phyloP scores from a whole-genome alignment of 75 land plant genomes.

The Picea sitchensis region DNA sequence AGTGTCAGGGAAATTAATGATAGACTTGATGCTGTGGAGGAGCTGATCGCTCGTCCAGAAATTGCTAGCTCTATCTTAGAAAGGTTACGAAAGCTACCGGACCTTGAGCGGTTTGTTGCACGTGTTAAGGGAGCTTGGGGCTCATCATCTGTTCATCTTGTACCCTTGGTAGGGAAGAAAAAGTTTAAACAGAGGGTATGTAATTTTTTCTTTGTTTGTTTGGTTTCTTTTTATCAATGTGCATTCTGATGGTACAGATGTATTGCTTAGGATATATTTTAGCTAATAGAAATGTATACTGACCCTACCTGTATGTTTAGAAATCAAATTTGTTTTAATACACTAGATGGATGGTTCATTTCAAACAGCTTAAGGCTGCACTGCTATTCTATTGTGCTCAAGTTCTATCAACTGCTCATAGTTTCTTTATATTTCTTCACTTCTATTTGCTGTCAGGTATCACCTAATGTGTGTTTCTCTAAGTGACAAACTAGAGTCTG shows the following conservation, averaged over 20 bases:
- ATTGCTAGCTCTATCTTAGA: conserved; percentile 30
- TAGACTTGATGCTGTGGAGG: conserved; percentile 74
- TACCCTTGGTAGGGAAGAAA: conserved; percentile 55
- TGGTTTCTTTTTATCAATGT: background rate
- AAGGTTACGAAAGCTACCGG: conserved; percentile 67
- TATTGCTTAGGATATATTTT: background rate
- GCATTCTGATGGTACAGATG: background rate
- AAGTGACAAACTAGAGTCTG: too few species aligned
- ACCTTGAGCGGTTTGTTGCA: conserved; percentile 82
- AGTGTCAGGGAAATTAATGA: conserved; percentile 52
- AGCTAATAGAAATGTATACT: background rate
- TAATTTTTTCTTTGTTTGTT: background rate
- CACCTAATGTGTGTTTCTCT: background rate
- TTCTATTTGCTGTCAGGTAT: background rate
- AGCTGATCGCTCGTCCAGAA: conserved; percentile 40
- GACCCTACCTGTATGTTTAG: background rate
- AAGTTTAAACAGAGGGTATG: conserved; percentile 53
- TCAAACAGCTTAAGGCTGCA: background rate
- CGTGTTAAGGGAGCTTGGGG: conserved; percentile 52
- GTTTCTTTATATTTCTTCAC: background rate
- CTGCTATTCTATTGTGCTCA: background rate
- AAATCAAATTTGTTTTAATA: background rate
- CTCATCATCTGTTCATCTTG: conserved; percentile 34
- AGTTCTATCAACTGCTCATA: background rate
- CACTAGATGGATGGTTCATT: background rate